Base-by-base conservation (phyloP, 2,329 filamentous ascomycete species). In the Myriosclerotinia curreyana region DNA sequence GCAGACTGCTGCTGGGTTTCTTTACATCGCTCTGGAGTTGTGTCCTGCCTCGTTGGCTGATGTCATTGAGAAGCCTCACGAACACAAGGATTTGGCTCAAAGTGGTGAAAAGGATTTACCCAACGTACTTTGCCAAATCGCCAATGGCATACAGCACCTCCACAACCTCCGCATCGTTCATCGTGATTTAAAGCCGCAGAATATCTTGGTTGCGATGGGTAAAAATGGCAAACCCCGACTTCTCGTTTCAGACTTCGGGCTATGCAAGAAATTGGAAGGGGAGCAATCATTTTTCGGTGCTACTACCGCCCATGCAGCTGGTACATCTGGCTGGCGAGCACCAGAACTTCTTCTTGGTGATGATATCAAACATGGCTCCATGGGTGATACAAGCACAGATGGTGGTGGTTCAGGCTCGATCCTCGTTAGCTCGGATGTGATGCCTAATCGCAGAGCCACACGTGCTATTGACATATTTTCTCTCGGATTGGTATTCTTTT, bases 401-500 rank as follows among this genome's bases (percentile, higher is more conserved):
- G 88, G 85, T 65, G 88, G 85, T 68, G 82, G 84, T 28, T 86
- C 84, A 17, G 83, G 83, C 17, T 79, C 81, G n/a, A 79, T 82
- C n/a, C 78, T 84, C 6, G 80, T 83, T 11, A 80, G 79, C 49
- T 80, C 85, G 15, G 83, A 85, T 22, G 79, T 86, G 75, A 83
- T 80, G 78, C 81, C 72, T 5, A 86, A 86, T 69, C 88, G 92
- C 65, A 90, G 95, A 60, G 94, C 96, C 8, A 99, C 96, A 53
- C 89, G 95, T 53, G 91, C 95, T 11, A 97, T 98, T 66, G 95
- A 99, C 74, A 96, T 99, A 34, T 99, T 99, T 79, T 96, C 93
- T 0, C 83, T 99, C 44, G 95, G 95, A 1, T 89, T 96, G 61
- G 92, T 99, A n/a, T 99, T 97, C 80, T 98, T 93, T 79, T 99